Base-by-base conservation (phyloP, 2,329 filamentous ascomycete species). In the Aspergillus bombycis region DNA sequence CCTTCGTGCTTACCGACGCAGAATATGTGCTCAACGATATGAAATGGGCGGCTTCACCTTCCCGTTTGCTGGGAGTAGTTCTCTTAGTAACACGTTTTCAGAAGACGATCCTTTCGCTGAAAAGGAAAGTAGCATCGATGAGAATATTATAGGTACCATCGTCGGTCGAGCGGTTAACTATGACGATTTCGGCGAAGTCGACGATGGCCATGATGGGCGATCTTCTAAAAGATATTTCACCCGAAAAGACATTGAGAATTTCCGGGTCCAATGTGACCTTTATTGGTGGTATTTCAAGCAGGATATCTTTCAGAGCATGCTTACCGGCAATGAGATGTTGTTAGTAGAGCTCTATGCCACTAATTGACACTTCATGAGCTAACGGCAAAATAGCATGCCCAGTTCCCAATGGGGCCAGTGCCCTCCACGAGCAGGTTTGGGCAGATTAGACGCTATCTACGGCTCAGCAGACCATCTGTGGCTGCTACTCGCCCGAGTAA, bases 211-310 rank as follows among this genome's bases (percentile, higher is more conserved):
- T 34, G 57, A 59, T 19, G 58, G 19, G 48, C 48, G 62, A 21
- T 38, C 64, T 16, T 66, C 65, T 68, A 76, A 68, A 69, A 78
- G 58, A 71, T 67, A 77, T 59, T 80, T 82, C 34, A 78, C 79
- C 11, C 73, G 75, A 19, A 81, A 82, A 65, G 94, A 98, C 65
- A 84, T 96, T 55, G 89, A 92, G 65, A 89, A 86, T 46, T 96
- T 91, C 72, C 91, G 95, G 71, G 89, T 91, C 19, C 83, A 95
- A 45, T 88, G 91, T 67, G 95, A 98, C 78, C 80, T 98, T 6
- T 96, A 91, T 74, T 99, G 94, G 94, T 97, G 93, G 91, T 97
- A 94, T 75, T 90, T 87, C 71, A 96, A 97, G 77, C 95, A 97
- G 82, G 95, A 98, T 75, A 88, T 91, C 10, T 96, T 94, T 70